Evolutionary conservation across 768 basidiomycete species (phyloP), one percentile per base, ranked within the genome.

Genomic region (Melanogaster broomeanus): DNA sequence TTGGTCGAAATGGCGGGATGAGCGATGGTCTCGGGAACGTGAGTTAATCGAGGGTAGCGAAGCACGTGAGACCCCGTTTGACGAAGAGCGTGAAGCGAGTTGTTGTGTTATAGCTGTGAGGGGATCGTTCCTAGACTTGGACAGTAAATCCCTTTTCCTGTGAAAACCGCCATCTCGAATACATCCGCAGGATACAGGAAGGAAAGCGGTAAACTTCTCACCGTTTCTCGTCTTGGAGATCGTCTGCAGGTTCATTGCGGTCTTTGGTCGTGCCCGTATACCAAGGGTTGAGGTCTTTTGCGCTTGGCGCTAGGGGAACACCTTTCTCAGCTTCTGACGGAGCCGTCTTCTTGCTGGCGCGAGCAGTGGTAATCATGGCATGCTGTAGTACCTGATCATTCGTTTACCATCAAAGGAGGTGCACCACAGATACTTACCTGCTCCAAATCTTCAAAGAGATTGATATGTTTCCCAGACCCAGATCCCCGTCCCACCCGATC

Each of bases 381-480:
- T 74, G 78, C 77, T 80, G 64, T 25, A 28, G 16, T 19, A 5
- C 13, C n/a, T n/a, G 10, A 38, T 52, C 37, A 54, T 18, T 24
- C 4, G 18, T 25, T 58, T 2, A 51, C 41, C 39, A 49, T 24
- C 33, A 50, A 42, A 9, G 7, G 12, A 30, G 43, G 22, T 21
- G 39, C 27, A 13, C 18, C 31, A 21, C 9, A 16, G 30, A 43
- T 21, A 56, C 76, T 16, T 47, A 86, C 88, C 57, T 83, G 77
- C 61, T 92, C 90, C n/a, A 92, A 57, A 60, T 91, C 89, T 58
- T 88, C 85, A 57, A 92, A 93, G 45, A 93, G 70, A 63, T 92
- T 93, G 68, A 93, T 90, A 60, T 93, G 90, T 1, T 86, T 85
- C 31, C 74, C 74, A 1, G 80, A 74, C 16, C 45, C 55, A 11